Evolutionary conservation across 306 rosid genomes (phyloP).

Genomic region (Trifolium fragiferum): DNA sequence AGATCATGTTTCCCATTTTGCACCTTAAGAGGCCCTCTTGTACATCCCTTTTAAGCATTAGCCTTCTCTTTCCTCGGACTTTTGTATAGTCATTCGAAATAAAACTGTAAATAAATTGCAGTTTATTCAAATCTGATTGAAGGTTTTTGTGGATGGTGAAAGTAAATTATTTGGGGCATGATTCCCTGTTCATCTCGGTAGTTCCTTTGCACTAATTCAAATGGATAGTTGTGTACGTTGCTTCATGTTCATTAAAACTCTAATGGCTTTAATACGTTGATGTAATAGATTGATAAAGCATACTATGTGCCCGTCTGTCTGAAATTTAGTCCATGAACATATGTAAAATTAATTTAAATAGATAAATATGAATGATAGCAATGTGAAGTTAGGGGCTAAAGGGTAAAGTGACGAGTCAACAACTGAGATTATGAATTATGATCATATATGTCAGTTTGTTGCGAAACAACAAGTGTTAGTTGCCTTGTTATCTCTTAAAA

Average conservation of each 20-base stretch:
- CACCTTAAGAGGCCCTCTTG: constrained; percentile 31
- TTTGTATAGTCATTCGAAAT: constrained; percentile 53
- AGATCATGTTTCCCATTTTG: constrained; percentile 35
- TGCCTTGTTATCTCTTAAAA: too few relatives aligned
- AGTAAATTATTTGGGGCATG: constrained; percentile 40
- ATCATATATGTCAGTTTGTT: too few relatives aligned
- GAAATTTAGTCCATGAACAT: background rate
- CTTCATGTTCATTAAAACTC: background rate
- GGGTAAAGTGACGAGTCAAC: too few relatives aligned
- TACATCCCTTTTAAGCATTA: constrained; percentile 41
- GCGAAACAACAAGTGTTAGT: too few relatives aligned
- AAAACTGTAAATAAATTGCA: constrained; percentile 56
- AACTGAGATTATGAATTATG: too few relatives aligned
- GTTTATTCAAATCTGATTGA: constrained; percentile 38
- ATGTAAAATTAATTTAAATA: background rate
- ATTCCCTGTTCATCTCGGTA: background rate
- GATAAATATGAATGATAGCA: too few relatives aligned
- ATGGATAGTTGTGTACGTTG: background rate
- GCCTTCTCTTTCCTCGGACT: constrained; percentile 20
- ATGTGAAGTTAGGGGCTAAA: too few relatives aligned
- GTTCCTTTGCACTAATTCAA: constrained; percentile 17
- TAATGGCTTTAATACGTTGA: constrained; percentile 5
- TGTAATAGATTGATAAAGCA: too few relatives aligned
- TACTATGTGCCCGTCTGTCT: background rate
- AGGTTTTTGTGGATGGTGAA: constrained; percentile 31